Percentiles rank a stretch among this genome's conserved stretches.
phyloP scores from a whole-genome alignment of 176 grass and related monocot species.

The Poa annua region DNA sequence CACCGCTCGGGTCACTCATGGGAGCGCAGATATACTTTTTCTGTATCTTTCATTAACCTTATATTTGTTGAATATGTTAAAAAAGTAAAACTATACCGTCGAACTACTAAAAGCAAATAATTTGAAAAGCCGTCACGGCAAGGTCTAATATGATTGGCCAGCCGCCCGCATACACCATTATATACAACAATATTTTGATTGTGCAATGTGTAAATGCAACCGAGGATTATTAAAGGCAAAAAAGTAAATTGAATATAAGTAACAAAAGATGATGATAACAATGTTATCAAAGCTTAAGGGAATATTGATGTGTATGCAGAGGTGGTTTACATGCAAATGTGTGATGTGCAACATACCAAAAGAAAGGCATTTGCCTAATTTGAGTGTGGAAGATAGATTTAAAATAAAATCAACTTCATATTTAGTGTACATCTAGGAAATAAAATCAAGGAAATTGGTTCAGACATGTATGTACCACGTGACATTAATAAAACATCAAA shows the following conservation, averaged over 20 bases:
- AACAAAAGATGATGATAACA: not conserved
- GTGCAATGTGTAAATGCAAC: not conserved
- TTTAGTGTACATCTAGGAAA: not conserved
- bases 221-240: not conserved
- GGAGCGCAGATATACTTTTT: not conserved
- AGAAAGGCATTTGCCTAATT: not conserved
- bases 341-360: not conserved
- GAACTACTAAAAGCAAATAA: not conserved
- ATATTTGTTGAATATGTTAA: not conserved
- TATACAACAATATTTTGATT: slow-evolving; percentile 1
- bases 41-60: not conserved
- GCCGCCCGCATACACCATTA: not conserved
- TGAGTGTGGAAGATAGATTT: not conserved
- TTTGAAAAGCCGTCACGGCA: no score
- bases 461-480: not conserved
- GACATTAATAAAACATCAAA: not conserved
- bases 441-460: not conserved
- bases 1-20: not conserved
- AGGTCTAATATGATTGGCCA: not conserved
- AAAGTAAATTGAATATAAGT: not conserved
- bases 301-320: not conserved
- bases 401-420: not conserved
- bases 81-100: not conserved
- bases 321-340: not conserved
- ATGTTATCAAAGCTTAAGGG: slow-evolving; percentile 10